Conservation (phyloP, 2,329 filamentous ascomycete species). For the Aphanocladium album region DNA sequence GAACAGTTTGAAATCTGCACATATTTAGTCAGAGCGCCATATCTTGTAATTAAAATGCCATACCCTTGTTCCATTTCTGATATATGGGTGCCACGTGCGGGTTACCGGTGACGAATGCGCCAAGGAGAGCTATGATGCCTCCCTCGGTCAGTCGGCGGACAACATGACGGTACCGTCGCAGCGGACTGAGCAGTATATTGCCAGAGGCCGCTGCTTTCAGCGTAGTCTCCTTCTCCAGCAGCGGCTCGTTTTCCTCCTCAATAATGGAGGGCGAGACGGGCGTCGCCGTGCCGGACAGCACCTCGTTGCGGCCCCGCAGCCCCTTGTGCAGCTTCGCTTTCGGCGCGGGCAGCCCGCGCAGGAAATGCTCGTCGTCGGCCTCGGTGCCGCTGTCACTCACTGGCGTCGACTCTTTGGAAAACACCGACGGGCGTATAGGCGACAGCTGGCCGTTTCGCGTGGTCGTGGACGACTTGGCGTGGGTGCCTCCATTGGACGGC, state of each 20-base stretch:
- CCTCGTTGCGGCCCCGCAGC: conserved; percentile 56
- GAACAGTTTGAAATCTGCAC: conserved; percentile 39
- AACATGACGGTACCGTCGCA: conserved; percentile 45
- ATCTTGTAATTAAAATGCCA: conserved; percentile 3
- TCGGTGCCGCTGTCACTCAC: conserved; percentile 90
- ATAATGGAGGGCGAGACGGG: conserved; percentile 46
- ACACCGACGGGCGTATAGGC: conserved; percentile 23
- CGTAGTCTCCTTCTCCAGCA: conserved; percentile 17
- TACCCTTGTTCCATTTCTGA: conserved; percentile 46
- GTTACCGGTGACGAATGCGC: conserved; percentile 44
- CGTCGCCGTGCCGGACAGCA: conserved; percentile 49
- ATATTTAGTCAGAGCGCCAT: conserved; percentile 16
- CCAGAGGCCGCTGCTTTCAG: conserved; percentile 17
- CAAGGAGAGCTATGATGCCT: conserved; percentile 45
- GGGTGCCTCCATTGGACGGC: no score
- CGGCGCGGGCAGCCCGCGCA: conserved; percentile 80
- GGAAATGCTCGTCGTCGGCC: conserved; percentile 86
- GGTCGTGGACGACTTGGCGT: background rate
- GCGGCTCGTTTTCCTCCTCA: conserved; percentile 35
- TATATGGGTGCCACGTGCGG: conserved; percentile 41
- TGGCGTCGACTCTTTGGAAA: conserved; percentile 50
- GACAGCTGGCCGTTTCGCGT: conserved; percentile 18
- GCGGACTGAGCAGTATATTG: conserved; percentile 20
- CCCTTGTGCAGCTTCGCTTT: conserved; percentile 71
- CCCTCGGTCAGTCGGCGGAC: conserved; percentile 49